Evolutionary conservation across 495 filamentous ascomycete species (phyloP).

Genomic region (Darksidea phi): DNA sequence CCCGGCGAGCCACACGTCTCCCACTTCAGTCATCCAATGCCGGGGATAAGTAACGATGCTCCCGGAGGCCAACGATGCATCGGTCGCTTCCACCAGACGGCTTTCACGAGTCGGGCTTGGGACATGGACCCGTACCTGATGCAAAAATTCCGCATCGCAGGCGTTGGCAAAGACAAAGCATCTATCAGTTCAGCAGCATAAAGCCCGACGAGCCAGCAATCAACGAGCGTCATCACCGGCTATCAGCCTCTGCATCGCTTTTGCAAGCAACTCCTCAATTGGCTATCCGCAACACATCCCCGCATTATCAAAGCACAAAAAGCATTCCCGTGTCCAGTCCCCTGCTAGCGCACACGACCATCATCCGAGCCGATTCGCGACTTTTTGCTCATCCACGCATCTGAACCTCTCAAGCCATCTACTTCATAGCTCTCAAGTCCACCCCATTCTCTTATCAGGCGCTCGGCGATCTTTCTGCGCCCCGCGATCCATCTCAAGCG

Average conservation of each 20-base stretch:
- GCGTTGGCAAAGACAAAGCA: constrained; percentile 29
- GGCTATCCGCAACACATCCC: constrained; percentile 17
- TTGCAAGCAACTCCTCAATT: constrained; percentile 1
- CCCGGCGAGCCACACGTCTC: background rate
- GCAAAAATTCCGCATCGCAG: constrained; percentile 23
- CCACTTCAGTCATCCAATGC: constrained; percentile 7
- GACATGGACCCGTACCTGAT: background rate
- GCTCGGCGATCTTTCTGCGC: constrained; percentile 9
- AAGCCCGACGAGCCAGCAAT: background rate
- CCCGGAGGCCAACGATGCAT: constrained; percentile 32
- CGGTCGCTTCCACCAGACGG: constrained; percentile 26
- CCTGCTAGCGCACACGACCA: constrained; percentile 23
- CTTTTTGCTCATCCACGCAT: constrained; percentile 10
- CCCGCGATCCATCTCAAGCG: background rate
- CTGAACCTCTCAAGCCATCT: constrained; percentile 1
- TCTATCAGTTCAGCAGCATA: constrained; percentile 1
- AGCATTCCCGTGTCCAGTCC: constrained; percentile 16
- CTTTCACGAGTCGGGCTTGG: background rate
- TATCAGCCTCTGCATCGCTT: background rate
- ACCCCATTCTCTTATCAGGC: constrained; percentile 6
- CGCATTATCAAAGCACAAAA: constrained; percentile 26
- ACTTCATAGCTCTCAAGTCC: too few relatives aligned
- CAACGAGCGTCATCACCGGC: background rate
- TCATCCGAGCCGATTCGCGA: background rate
- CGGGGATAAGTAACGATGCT: constrained; percentile 14